These are phyloP conservation scores for Aureobasidium mangrovei DNA, from an alignment of 2,329 filamentous ascomycete genomes.

Conservation along the genomic window DNA sequence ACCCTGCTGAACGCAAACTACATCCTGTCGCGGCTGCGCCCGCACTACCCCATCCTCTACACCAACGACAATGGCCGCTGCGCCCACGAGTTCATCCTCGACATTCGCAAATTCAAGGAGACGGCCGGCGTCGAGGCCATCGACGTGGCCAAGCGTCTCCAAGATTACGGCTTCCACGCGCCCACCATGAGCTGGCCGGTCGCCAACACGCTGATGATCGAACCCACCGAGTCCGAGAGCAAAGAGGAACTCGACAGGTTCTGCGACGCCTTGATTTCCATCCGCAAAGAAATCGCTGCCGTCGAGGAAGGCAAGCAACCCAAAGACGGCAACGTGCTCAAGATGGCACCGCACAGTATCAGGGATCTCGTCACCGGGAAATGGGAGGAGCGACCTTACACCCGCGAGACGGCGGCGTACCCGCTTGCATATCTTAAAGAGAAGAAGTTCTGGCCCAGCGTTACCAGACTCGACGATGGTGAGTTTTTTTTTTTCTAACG, in stretches of 20 bases:
- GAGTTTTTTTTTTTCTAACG: slow-evolving; percentile 32
- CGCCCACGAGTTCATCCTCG: slow-evolving; percentile 95
- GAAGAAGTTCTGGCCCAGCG: slow-evolving; percentile 97
- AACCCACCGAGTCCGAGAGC: slow-evolving; percentile 89
- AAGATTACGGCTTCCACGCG: slow-evolving; percentile 95
- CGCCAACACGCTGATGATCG: slow-evolving; percentile 92
- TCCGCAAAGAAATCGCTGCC: slow-evolving; percentile 74
- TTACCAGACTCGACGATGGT: slow-evolving; percentile 83
- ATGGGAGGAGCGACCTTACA: slow-evolving; percentile 77
- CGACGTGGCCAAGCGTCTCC: slow-evolving; percentile 90
- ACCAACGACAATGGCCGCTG: slow-evolving; percentile 82
- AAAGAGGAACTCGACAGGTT: slow-evolving; percentile 91
- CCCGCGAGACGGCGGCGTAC: slow-evolving; percentile 75
- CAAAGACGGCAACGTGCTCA: slow-evolving; percentile 71
- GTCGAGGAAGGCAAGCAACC: slow-evolving; percentile 73
- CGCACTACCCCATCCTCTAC: slow-evolving; percentile 86
- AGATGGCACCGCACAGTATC: slow-evolving; percentile 80
- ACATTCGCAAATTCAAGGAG: slow-evolving; percentile 76
- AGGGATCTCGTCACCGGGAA: slow-evolving; percentile 65
- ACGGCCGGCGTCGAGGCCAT: slow-evolving; percentile 79
- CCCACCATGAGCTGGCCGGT: slow-evolving; percentile 98
- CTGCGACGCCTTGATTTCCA: slow-evolving; percentile 79
- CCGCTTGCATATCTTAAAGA: slow-evolving; percentile 72
- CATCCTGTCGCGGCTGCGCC: slow-evolving; percentile 76
- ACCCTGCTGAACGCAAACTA: slow-evolving; percentile 97